Conservation (phyloP, 192 early-diverging fungal genomes). For the Coemansia sp. region DNA sequence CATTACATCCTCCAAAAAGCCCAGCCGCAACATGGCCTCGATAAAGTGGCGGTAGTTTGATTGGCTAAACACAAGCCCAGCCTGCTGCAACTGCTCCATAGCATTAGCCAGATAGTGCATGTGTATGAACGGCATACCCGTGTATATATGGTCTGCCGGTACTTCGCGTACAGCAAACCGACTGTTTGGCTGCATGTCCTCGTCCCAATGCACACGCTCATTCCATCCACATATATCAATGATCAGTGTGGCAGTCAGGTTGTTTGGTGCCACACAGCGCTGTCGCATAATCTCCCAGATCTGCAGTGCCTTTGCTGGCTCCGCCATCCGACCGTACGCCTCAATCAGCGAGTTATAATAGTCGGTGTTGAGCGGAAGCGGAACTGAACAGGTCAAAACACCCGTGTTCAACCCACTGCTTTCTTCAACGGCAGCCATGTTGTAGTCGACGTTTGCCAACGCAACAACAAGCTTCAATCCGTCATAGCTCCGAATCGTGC, state of each 20-base stretch:
- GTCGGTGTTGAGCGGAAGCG: conserved; percentile 27
- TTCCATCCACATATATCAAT: conserved; percentile 49
- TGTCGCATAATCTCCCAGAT: conserved; percentile 50
- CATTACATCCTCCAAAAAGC: conserved; percentile 24
- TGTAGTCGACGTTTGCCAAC: conserved; percentile 48
- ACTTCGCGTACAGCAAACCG: conserved; percentile 22
- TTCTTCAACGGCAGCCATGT: conserved; percentile 31
- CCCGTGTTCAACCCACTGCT: no score
- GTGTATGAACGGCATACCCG: conserved; percentile 32
- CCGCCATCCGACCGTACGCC: conserved; percentile 38
- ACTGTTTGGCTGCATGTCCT: conserved; percentile 27
- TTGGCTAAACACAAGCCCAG: conserved; percentile 31
- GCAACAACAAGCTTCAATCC: conserved; percentile 38
- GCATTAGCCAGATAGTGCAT: conserved; percentile 27
- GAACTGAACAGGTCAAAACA: neutral
- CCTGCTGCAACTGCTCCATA: conserved; percentile 31
- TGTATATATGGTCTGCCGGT: conserved; percentile 40
- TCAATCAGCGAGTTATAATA: conserved; percentile 48
- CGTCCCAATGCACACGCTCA: conserved; percentile 48
- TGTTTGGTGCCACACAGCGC: conserved; percentile 35
- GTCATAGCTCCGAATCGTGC: conserved; percentile 36
- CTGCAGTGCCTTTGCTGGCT: conserved; percentile 43
- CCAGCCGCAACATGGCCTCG: conserved; percentile 32
- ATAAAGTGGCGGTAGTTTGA: conserved; percentile 41
- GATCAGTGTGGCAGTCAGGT: conserved; percentile 42